These are phyloP conservation scores for Metschnikowia dekortorum DNA, from an alignment of 805 yeast species.

Conservation along the genomic window DNA sequence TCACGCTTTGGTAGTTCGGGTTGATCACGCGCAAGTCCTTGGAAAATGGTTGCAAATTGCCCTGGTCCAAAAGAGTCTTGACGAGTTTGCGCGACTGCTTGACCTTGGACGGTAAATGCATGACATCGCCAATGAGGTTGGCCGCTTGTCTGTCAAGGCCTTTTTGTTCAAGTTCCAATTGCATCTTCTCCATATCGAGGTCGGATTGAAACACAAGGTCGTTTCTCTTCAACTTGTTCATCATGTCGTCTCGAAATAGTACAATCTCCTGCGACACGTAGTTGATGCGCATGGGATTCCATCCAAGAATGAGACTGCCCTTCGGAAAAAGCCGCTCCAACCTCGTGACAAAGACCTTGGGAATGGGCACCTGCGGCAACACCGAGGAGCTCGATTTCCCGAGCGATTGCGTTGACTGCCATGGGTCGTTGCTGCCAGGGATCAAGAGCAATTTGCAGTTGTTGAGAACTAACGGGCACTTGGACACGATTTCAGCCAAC, in stretches of 20 bases:
- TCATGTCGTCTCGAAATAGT: conserved; percentile 66
- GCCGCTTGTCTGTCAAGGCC: conserved; percentile 22
- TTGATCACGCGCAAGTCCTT: conserved; percentile 55
- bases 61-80: conserved; percentile 82
- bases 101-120: conserved; percentile 40
- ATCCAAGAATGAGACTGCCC: conserved; percentile 34
- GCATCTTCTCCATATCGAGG: conserved; percentile 24
- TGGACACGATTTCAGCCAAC: conserved; percentile 60
- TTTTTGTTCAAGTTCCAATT: conserved; percentile 16
- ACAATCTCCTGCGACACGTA: conserved; percentile 84
- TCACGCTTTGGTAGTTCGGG: conserved; percentile 64
- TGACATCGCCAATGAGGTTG: conserved; percentile 15
- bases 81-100: conserved; percentile 66
- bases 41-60: conserved; percentile 78
- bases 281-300: conserved; percentile 76
- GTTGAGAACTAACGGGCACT: conserved; percentile 50
- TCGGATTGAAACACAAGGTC: conserved; percentile 53
- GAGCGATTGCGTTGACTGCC: conserved; percentile 69
- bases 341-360: conserved; percentile 65
- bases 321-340: conserved; percentile 46
- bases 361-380: conserved; percentile 66
- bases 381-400: conserved; percentile 41
- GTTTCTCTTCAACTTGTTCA: conserved; percentile 66
- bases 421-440: conserved; percentile 92
- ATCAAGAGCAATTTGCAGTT: conserved; percentile 62